Evolutionary conservation across 176 grass and related monocot genomes (phyloP).

Genomic region (Themeda triandra): DNA sequence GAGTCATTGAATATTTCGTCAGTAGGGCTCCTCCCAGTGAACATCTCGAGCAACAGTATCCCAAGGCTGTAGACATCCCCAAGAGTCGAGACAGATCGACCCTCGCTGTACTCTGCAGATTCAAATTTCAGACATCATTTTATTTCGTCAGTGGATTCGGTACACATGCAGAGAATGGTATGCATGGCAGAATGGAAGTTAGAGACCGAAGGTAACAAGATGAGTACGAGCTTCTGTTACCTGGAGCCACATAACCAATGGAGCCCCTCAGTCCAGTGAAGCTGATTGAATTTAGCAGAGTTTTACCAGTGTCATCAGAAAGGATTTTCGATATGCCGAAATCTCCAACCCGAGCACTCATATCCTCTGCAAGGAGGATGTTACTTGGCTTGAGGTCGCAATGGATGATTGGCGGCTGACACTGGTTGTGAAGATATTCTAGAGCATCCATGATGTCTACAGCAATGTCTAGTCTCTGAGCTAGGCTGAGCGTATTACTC

Average conservation of each 20-base stretch:
- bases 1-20: slow-evolving; percentile 10
- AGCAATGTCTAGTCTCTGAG: slow-evolving; percentile 12
- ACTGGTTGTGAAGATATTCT: slow-evolving; percentile 34
- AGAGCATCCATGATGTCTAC: slow-evolving; percentile 16
- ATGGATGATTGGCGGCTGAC: slow-evolving; percentile 31
- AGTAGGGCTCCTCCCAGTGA: slow-evolving; percentile 23
- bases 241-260: slow-evolving; percentile 53
- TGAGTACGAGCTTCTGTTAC: neutral
- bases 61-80: slow-evolving; percentile 24
- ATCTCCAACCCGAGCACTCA: slow-evolving; percentile 48
- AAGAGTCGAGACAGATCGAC: neutral
- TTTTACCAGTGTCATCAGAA: neutral
- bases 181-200: neutral
- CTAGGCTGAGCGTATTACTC: slow-evolving; percentile 1
- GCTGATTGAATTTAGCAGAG: neutral
- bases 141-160: neutral
- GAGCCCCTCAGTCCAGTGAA: slow-evolving; percentile 33
- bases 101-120: slow-evolving; percentile 28
- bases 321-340: slow-evolving; percentile 49
- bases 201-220: neutral
- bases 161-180: neutral
- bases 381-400: slow-evolving; percentile 72
- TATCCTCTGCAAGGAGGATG: slow-evolving; percentile 51
- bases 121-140: neutral
- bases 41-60: slow-evolving; percentile 33